Evolutionary conservation across 208 protist genomes (phyloP).

Genomic region (Leishmania tropica): DNA sequence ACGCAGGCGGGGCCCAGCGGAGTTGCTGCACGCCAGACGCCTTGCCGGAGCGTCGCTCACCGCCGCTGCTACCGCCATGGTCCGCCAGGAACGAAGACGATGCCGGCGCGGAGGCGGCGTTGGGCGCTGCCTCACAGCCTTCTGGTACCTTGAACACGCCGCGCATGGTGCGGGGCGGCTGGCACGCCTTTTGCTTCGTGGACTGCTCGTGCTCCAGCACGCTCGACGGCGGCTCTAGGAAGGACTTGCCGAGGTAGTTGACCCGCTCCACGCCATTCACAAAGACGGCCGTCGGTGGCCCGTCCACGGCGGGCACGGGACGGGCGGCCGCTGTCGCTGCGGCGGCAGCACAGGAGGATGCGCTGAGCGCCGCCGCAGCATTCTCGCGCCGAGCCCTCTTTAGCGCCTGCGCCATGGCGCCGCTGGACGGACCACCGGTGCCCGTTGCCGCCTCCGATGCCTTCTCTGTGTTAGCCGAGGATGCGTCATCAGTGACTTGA

Average conservation of each 20-base stretch:
- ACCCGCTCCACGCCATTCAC: conserved; percentile 49
- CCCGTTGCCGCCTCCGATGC: background rate
- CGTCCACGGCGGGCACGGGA: conserved; percentile 3
- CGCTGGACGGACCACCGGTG: background rate
- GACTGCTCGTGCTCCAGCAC: conserved; percentile 41
- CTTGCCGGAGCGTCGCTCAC: background rate
- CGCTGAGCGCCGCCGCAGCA: conserved; percentile 12
- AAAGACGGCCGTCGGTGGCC: conserved; percentile 30
- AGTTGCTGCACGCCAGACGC: conserved; percentile 84
- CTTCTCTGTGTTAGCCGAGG: background rate
- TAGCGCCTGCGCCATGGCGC: conserved; percentile 8
- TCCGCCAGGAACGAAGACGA: conserved; percentile 4
- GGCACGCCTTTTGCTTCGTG: conserved; percentile 30
- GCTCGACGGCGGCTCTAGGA: conserved; percentile 64
- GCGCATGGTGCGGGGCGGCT: conserved; percentile 49
- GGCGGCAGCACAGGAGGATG: conserved; percentile 2
- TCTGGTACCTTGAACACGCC: conserved; percentile 42
- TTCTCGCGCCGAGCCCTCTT: conserved; percentile 25
- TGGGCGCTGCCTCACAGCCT: background rate
- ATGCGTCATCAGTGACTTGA: background rate
- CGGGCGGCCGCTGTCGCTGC: conserved; percentile 9
- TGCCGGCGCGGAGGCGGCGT: conserved; percentile 1
- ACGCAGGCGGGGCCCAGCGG: conserved; percentile 89
- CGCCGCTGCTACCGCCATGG: background rate
- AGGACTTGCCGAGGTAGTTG: conserved; percentile 80